These are phyloP conservation scores for Xylaria scruposa DNA, from an alignment of 495 filamentous ascomycete genomes.

Conservation along the genomic window DNA sequence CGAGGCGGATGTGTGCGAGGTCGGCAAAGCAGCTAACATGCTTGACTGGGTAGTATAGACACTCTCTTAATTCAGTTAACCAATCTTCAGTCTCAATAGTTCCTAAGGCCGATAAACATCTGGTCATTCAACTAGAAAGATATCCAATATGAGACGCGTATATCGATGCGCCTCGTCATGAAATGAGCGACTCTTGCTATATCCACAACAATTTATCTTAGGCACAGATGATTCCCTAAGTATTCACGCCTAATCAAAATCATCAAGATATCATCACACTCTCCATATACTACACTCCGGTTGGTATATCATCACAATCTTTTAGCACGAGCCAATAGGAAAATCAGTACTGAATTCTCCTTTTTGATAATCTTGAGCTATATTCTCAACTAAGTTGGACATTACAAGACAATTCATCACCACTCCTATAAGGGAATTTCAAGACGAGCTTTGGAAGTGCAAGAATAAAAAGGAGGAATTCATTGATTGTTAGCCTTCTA, in stretches of 20 bases:
- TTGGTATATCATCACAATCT: no score
- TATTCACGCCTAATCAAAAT: neutral
- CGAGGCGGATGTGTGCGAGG: neutral
- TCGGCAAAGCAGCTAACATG: neutral
- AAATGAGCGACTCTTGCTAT: neutral
- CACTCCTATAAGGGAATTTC: no score
- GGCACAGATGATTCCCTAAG: neutral
- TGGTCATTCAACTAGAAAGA: neutral
- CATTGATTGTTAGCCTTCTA: no score
- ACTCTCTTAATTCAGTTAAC: neutral
- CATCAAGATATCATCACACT: neutral
- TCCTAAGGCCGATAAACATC: neutral
- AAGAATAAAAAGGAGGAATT: no score
- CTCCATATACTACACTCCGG: no score
- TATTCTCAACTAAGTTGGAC: no score
- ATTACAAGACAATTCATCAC: no score
- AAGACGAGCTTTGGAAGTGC: no score
- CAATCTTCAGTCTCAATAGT: neutral
- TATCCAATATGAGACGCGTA: neutral
- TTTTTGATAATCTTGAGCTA: no score
- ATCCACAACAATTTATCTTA: neutral
- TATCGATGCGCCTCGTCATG: neutral
- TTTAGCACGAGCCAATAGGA: neutral
- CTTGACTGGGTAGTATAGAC: neutral
- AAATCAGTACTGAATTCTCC: neutral